These are phyloP conservation scores for Irpex sp. DNA, from an alignment of 1,284 basidiomycete species.

Conservation along the genomic window DNA sequence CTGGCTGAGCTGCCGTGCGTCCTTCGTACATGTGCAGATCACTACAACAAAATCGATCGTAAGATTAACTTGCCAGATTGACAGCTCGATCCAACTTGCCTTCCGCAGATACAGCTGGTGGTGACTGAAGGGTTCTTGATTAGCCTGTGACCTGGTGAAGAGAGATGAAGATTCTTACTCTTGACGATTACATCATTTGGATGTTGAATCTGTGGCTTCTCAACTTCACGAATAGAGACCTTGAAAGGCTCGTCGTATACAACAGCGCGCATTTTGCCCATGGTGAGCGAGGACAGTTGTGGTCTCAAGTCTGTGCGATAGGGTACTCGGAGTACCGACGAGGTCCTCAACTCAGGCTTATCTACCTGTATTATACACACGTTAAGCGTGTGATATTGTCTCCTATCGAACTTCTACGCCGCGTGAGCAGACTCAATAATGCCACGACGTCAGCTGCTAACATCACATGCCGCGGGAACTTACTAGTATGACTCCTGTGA, in stretches of 20 bases:
- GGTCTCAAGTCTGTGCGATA: neutral
- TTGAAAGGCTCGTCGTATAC: conserved; percentile 47
- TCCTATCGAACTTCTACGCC: conserved; percentile 5
- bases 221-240: conserved; percentile 40
- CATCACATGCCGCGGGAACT: conserved; percentile 7
- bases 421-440: neutral
- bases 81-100: conserved; percentile 22
- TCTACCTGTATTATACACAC: neutral
- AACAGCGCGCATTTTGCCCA: conserved; percentile 44
- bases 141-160: conserved; percentile 1
- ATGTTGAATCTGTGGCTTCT: conserved; percentile 43
- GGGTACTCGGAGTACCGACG: conserved; percentile 3
- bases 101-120: conserved; percentile 49
- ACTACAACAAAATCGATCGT: conserved; percentile 21
- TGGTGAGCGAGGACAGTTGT: neutral
- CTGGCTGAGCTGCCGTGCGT: conserved; percentile 44
- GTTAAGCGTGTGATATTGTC: neutral
- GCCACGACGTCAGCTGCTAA: conserved; percentile 6
- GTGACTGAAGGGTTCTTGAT: conserved; percentile 34
- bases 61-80: neutral
- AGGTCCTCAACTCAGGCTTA: neutral
- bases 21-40: conserved; percentile 57
- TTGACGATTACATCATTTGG: conserved; percentile 50
- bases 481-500: neutral
- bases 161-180: conserved; percentile 22